Percentiles rank a stretch among this genome's conserved stretches.
These are phyloP conservation scores for Eucalyptus urophylla DNA, from an alignment of 345 rosid species.

Conservation along the genomic window DNA sequence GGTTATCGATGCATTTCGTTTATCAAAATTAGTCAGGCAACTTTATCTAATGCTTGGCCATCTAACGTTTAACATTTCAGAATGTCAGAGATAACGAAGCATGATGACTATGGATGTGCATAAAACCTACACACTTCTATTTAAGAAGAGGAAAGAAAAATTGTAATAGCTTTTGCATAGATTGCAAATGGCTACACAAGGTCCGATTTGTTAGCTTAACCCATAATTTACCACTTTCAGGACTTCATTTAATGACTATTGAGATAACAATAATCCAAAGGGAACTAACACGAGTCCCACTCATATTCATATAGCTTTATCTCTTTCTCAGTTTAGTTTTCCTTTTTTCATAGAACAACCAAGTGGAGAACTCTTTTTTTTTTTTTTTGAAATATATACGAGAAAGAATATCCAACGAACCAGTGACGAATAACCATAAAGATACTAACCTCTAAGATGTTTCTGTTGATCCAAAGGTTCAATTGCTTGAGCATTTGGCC, in stretches of 20 bases:
- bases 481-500: slow-evolving; percentile 12
- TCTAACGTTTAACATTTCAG: background rate
- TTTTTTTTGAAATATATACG: background rate
- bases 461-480: slow-evolving; percentile 7
- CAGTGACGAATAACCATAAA: background rate
- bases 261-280: background rate
- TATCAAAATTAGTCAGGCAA: background rate
- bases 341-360: background rate
- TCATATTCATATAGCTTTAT: background rate
- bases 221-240: background rate
- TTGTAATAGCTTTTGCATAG: background rate
- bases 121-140: background rate
- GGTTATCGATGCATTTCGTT: background rate
- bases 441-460: slow-evolving; percentile 27
- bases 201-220: background rate
- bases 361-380: background rate
- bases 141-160: background rate
- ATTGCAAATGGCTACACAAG: background rate
- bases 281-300: background rate
- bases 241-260: background rate
- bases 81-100: background rate
- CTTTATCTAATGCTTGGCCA: background rate
- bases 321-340: background rate
- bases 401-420: background rate
- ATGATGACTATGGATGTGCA: background rate